Percentiles rank a stretch among this genome's conserved stretches.
These are phyloP conservation scores for Davidsoniella virescens DNA, from an alignment of 2,329 filamentous ascomycete species.

Conservation along the genomic window DNA sequence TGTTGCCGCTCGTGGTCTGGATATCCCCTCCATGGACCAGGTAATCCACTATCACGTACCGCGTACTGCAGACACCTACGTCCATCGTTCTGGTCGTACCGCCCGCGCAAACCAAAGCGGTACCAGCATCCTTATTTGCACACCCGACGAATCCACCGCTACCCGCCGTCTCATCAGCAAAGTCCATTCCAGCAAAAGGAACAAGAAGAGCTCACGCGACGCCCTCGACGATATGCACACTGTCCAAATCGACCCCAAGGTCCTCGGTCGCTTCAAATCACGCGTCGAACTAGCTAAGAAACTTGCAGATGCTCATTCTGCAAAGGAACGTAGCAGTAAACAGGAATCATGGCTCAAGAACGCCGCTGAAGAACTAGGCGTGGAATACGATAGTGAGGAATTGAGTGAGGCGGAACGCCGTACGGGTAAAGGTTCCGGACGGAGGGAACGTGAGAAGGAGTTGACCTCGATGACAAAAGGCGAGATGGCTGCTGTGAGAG, in stretches of 20 bases:
- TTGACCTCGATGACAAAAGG: conserved; percentile 52
- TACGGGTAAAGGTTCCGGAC: conserved; percentile 53
- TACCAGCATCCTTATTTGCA: conserved; percentile 73
- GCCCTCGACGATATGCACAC: conserved; percentile 41
- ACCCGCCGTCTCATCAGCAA: conserved; percentile 74
- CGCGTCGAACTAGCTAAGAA: conserved; percentile 70
- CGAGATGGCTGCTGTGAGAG: conserved; percentile 53
- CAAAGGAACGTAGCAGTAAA: conserved; percentile 72
- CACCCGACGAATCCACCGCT: conserved; percentile 76
- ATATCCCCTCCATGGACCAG: conserved; percentile 78
- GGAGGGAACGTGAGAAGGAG: conserved; percentile 60
- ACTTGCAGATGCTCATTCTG: conserved; percentile 65
- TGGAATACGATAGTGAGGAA: conserved; percentile 85
- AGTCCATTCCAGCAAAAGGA: conserved; percentile 50
- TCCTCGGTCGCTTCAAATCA: conserved; percentile 60
- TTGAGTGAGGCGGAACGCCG: conserved; percentile 65
- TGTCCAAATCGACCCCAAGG: conserved; percentile 65
- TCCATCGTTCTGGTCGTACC: conserved; percentile 87
- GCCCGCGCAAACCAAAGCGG: conserved; percentile 67
- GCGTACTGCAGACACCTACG: conserved; percentile 79
- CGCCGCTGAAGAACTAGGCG: conserved; percentile 81
- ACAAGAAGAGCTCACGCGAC: conserved; percentile 38
- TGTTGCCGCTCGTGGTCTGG: conserved; percentile 81
- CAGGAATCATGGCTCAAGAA: conserved; percentile 72
- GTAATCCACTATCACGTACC: conserved; percentile 94